Conservation (phyloP, 768 basidiomycete genomes). For the Brasilioporus rufonigricans region DNA sequence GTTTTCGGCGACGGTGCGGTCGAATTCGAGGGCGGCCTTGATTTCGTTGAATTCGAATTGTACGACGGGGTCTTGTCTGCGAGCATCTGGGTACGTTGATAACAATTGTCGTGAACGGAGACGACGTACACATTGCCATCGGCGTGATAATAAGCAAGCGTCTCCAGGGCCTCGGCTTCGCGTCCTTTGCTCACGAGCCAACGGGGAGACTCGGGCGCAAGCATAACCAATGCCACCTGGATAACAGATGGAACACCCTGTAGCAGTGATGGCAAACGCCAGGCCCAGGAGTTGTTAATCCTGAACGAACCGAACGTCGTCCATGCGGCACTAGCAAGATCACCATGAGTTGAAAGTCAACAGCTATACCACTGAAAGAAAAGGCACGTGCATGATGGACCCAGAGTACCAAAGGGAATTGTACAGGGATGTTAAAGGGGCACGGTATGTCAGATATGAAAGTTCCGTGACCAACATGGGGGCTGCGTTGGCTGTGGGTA, state of each 20-base stretch:
- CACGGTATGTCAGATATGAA: slow-evolving; percentile 82
- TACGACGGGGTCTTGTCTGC: slow-evolving; percentile 61
- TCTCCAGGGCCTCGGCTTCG: slow-evolving; percentile 63
- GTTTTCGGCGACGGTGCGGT: slow-evolving; percentile 54
- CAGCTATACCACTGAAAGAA: neutral
- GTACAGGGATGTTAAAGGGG: slow-evolving; percentile 72
- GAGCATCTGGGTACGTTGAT: neutral
- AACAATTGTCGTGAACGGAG: neutral
- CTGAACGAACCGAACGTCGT: slow-evolving; percentile 78
- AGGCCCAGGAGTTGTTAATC: slow-evolving; percentile 67
- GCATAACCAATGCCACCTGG: slow-evolving; percentile 64
- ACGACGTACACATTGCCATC: slow-evolving; percentile 57
- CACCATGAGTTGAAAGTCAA: neutral
- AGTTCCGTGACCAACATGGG: slow-evolving; percentile 85
- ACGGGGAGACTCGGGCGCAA: slow-evolving; percentile 82
- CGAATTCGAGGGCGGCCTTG: slow-evolving; percentile 70
- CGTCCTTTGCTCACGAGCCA: slow-evolving; percentile 77
- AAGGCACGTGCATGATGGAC: slow-evolving; percentile 58
- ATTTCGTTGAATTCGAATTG: slow-evolving; percentile 79
- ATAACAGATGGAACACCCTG: slow-evolving; percentile 69
- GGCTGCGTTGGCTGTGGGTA: slow-evolving; percentile 58
- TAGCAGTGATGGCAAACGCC: slow-evolving; percentile 77
- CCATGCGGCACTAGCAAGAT: slow-evolving; percentile 65
- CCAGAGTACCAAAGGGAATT: slow-evolving; percentile 89
- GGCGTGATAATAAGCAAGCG: slow-evolving; percentile 81